These are phyloP conservation scores for Rozella allomycis DNA, from an alignment of 371 early-diverging fungal species.

Conservation along the genomic window DNA sequence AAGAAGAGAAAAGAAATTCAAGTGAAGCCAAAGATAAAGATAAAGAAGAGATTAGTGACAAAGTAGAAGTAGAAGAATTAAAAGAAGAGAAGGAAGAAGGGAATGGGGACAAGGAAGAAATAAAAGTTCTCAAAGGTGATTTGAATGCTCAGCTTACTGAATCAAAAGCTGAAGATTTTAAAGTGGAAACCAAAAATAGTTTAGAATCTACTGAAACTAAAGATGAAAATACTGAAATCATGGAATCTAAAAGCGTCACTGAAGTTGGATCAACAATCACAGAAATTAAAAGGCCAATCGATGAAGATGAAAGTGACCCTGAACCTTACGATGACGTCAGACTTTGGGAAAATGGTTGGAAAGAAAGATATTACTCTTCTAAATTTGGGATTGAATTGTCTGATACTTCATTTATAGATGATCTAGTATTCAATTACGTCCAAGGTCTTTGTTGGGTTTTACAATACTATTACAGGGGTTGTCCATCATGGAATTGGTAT, in stretches of 20 bases:
- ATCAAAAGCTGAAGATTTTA: too few relatives aligned
- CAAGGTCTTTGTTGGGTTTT: conserved; percentile 97
- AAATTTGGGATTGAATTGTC: conserved; percentile 52
- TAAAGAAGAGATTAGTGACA: too few relatives aligned
- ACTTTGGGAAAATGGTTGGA: conserved; percentile 74
- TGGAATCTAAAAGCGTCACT: conserved; percentile 38
- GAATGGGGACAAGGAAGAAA: too few relatives aligned
- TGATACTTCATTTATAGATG: conserved; percentile 26
- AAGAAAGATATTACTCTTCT: conserved; percentile 59
- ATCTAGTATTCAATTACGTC: conserved; percentile 44
- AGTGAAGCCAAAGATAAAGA: too few relatives aligned
- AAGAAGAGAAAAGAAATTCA: too few relatives aligned
- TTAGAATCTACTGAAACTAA: too few relatives aligned
- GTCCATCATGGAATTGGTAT: conserved; percentile 94
- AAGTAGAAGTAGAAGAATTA: too few relatives aligned
- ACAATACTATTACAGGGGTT: conserved; percentile 88
- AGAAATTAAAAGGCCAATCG: conserved; percentile 6
- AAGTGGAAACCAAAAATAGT: too few relatives aligned
- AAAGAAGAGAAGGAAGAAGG: too few relatives aligned
- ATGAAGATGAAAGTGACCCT: conserved; percentile 20
- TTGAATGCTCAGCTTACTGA: too few relatives aligned
- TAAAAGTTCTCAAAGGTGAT: too few relatives aligned
- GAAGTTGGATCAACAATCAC: conserved; percentile 20
- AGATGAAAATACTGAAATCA: too few relatives aligned
- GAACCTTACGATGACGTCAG: conserved; percentile 45